Percentiles rank a stretch among this genome's conserved stretches.
These are phyloP conservation scores for Cyberlindnera petersonii DNA, from an alignment of 805 yeast genomes.

Conservation along the genomic window DNA sequence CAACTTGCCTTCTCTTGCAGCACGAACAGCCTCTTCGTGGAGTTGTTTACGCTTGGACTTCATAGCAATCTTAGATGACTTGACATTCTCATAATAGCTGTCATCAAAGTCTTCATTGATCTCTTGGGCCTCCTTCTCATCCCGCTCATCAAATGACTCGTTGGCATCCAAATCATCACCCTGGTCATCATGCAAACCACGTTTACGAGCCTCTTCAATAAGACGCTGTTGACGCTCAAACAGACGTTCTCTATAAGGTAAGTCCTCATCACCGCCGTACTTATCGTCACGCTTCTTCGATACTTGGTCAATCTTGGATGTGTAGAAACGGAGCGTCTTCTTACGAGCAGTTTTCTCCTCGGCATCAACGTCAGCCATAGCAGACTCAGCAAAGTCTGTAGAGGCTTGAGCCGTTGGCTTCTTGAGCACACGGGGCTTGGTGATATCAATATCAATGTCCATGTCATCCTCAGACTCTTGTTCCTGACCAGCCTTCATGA, in stretches of 20 bases:
- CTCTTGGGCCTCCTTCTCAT: constrained; percentile 38
- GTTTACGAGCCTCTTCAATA: constrained; percentile 79
- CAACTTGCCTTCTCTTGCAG: constrained; percentile 81
- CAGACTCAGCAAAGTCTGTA: constrained; percentile 66
- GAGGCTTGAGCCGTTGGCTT: constrained; percentile 26
- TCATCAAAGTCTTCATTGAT: constrained; percentile 46
- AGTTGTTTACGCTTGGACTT: constrained; percentile 55
- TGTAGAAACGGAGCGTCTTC: constrained; percentile 86
- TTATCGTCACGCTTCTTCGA: constrained; percentile 56
- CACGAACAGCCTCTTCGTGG: constrained; percentile 67
- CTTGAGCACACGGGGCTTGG: constrained; percentile 50
- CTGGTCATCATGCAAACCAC: constrained; percentile 60
- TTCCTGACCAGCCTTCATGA: constrained; percentile 13
- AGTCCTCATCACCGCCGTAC: constrained; percentile 79
- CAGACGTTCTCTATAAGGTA: constrained; percentile 87
- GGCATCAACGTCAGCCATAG: constrained; percentile 74
- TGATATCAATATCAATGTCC: constrained; percentile 47
- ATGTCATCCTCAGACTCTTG: constrained; percentile 16
- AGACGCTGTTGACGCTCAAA: constrained; percentile 88
- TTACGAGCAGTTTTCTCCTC: constrained; percentile 82
- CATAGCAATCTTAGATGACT: constrained; percentile 42
- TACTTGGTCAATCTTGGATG: constrained; percentile 91
- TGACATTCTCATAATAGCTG: constrained; percentile 56
- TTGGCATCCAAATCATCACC: constrained; percentile 55
- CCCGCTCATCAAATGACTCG: constrained; percentile 44